Evolutionary conservation across 225 moss, liverwort and hornwort genomes (phyloP).

Genomic region (Bryoerythrophyllum caledonicum): DNA sequence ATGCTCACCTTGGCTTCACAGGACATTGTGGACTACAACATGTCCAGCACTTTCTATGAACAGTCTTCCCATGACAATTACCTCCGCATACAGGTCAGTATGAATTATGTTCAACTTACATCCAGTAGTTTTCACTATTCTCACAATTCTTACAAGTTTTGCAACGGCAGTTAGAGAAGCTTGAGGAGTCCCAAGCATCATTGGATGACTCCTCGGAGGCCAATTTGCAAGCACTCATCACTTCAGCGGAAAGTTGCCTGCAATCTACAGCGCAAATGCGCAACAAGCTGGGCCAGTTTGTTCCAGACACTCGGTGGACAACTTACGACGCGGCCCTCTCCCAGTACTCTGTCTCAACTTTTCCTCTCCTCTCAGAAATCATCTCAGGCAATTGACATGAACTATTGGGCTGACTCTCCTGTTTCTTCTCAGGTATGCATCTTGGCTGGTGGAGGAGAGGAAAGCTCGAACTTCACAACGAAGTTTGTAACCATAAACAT

Average conservation of each 20-base stretch:
- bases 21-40: slow-evolving; percentile 23
- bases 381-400: neutral
- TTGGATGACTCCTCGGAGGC: slow-evolving; percentile 18
- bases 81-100: slow-evolving; percentile 16
- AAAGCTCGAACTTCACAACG: slow-evolving; percentile 10
- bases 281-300: slow-evolving; percentile 17
- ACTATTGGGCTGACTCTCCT: neutral
- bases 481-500: neutral
- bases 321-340: slow-evolving; percentile 17
- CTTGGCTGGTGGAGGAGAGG: slow-evolving; percentile 16
- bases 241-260: neutral
- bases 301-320: slow-evolving; percentile 17
- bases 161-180: slow-evolving; percentile 13
- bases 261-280: slow-evolving; percentile 13
- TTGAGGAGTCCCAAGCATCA: slow-evolving; percentile 2
- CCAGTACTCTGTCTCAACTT: slow-evolving; percentile 8
- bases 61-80: slow-evolving; percentile 19
- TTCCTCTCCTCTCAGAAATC: neutral
- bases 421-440: slow-evolving; percentile 10
- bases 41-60: slow-evolving; percentile 18
- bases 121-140: no score
- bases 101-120: neutral
- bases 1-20: slow-evolving; percentile 12
- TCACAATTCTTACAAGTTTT: neutral
- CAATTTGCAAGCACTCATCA: slow-evolving; percentile 13